phyloP scores from a whole-genome alignment of 352 stramenopile species.

The Phytopythium boreale region DNA sequence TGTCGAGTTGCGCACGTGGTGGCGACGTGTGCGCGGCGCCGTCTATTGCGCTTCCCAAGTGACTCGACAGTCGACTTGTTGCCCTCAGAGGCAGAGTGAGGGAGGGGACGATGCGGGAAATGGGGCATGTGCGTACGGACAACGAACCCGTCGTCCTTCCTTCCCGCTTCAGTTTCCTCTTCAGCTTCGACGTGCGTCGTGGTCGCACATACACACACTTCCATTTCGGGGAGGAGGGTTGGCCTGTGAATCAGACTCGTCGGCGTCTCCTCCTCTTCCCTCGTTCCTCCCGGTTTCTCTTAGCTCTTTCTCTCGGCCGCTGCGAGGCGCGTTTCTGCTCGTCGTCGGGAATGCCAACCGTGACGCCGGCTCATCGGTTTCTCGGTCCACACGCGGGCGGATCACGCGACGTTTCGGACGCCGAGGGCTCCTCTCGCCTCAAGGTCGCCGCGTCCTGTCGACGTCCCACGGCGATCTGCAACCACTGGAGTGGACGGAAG shows the following conservation, averaged over 20 bases:
- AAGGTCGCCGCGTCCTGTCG: background rate
- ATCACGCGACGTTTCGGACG: background rate
- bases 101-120: background rate
- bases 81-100: too few species aligned
- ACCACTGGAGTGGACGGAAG: background rate
- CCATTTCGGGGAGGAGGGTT: background rate
- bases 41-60: background rate
- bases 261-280: too few species aligned
- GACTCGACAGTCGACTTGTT: too few species aligned
- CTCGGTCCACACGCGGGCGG: background rate
- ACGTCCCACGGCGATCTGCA: background rate
- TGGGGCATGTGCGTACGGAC: background rate
- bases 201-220: background rate
- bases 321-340: conserved; percentile 2
- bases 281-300: background rate
- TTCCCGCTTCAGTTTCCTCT: background rate
- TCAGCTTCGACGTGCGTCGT: background rate
- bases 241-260: background rate
- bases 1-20: too few species aligned
- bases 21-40: background rate
- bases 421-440: background rate
- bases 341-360: background rate
- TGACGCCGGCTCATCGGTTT: conserved; percentile 6
- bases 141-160: background rate
- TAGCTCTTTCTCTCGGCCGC: background rate